These are phyloP conservation scores for Geranium rotundifolium DNA, from an alignment of 345 rosid species.

Conservation along the genomic window DNA sequence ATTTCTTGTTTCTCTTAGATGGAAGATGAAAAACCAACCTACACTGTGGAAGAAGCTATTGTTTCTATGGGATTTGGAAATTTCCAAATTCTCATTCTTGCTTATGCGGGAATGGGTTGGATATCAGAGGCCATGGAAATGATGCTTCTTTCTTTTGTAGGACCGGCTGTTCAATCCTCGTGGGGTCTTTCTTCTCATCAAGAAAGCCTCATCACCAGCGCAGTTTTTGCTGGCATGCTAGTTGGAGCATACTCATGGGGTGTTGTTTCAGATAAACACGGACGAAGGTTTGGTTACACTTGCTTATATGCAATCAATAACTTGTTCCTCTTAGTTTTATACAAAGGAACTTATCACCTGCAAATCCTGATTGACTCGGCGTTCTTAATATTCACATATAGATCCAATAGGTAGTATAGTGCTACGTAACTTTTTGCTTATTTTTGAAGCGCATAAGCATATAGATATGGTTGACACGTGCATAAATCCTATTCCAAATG, in stretches of 20 bases:
- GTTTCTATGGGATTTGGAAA: conserved; percentile 70
- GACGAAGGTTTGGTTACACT: conserved; percentile 46
- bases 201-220: conserved; percentile 63
- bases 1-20: conserved; percentile 1
- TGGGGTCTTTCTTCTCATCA: conserved; percentile 68
- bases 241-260: conserved; percentile 92
- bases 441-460: too few relatives aligned
- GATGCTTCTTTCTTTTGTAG: conserved; percentile 88
- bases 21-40: conserved; percentile 28
- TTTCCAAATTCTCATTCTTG: conserved; percentile 55
- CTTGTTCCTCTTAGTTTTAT: too few relatives aligned
- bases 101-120: conserved; percentile 92
- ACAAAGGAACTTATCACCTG: too few relatives aligned
- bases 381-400: too few relatives aligned
- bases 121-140: conserved; percentile 90
- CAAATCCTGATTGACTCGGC: too few relatives aligned
- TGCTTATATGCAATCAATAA: too few relatives aligned
- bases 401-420: too few relatives aligned
- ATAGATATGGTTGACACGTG: too few relatives aligned
- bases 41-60: conserved; percentile 85
- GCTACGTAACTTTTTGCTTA: too few relatives aligned
- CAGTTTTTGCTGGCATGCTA: conserved; percentile 83
- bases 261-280: conserved; percentile 62
- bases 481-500: too few relatives aligned
- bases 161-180: conserved; percentile 59